A percentile compares a stretch with the other conserved stretches of the same genome.
These are phyloP conservation scores for Globisporangium rhizosaccharum DNA, from an alignment of 352 stramenopile genomes.

Conservation along the genomic window DNA sequence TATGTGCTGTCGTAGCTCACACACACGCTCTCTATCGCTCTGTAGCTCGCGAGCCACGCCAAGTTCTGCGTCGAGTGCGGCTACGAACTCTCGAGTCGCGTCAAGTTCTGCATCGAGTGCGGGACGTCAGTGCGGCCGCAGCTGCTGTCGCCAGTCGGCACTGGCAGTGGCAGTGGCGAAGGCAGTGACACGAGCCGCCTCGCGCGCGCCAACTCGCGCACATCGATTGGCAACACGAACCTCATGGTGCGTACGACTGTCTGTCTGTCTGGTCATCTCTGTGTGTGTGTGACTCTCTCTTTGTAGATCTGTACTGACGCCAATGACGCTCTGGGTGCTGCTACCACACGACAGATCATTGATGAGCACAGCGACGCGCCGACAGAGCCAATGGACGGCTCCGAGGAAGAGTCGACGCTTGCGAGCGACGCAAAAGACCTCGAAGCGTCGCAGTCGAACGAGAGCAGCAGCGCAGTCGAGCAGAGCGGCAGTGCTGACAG, in stretches of 20 bases:
- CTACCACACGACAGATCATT: slow-evolving; percentile 32
- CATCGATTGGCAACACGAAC: slow-evolving; percentile 35
- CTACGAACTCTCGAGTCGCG: slow-evolving; percentile 62
- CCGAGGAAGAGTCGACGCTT: slow-evolving; percentile 43
- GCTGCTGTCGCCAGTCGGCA: slow-evolving; percentile 40
- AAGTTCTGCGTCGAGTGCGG: slow-evolving; percentile 86
- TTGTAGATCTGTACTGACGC: neutral
- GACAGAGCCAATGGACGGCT: slow-evolving; percentile 47
- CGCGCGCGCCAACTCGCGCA: slow-evolving; percentile 34
- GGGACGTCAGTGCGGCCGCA: slow-evolving; percentile 58
- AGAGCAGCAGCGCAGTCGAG: slow-evolving; percentile 15
- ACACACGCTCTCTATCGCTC: slow-evolving; percentile 18
- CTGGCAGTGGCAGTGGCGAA: slow-evolving; percentile 15
- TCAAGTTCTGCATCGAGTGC: slow-evolving; percentile 88
- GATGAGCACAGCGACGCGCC: slow-evolving; percentile 62
- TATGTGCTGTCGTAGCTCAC: no score
- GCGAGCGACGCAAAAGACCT: slow-evolving; percentile 36
- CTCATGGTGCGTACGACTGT: slow-evolving; percentile 29
- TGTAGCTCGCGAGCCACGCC: slow-evolving; percentile 48
- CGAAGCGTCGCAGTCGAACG: slow-evolving; percentile 22
- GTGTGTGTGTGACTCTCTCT: neutral
- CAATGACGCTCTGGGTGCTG: neutral
- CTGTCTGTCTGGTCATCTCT: neutral
- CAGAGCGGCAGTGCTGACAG: slow-evolving; percentile 8
- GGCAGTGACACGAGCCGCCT: slow-evolving; percentile 22